A percentile compares a stretch with the other conserved stretches of the same genome.
phyloP scores from a whole-genome alignment of 2,329 filamentous ascomycete genomes.

The Bipolaris oryzae region DNA sequence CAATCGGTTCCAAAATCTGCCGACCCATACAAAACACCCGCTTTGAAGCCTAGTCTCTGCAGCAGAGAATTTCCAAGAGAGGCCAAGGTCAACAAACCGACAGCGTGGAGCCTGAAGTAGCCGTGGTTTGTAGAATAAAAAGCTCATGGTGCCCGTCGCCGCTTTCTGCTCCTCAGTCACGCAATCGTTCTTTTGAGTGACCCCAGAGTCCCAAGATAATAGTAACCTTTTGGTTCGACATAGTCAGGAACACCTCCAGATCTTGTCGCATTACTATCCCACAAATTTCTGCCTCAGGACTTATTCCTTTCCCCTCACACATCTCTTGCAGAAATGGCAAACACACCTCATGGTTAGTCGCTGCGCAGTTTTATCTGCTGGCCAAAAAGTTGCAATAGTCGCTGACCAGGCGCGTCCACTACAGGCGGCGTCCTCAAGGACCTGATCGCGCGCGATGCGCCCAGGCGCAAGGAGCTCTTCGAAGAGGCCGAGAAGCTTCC shows the following conservation, averaged over 20 bases:
- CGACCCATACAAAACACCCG: constrained; percentile 35
- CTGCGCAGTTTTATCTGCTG: background rate
- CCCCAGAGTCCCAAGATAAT: background rate
- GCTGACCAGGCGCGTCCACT: constrained; percentile 22
- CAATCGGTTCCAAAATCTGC: constrained; percentile 46
- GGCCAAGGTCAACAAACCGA: constrained; percentile 18
- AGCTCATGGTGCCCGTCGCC: constrained; percentile 5
- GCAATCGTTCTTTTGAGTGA: constrained; percentile 10
- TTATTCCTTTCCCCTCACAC: background rate
- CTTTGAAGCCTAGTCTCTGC: constrained; percentile 27
- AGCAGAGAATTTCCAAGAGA: constrained; percentile 15
- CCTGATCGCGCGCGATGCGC: constrained; percentile 89
- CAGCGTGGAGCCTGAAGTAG: constrained; percentile 1
- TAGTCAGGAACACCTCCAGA: constrained; percentile 4
- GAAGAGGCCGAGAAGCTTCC: constrained; percentile 86
- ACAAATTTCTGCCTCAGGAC: background rate
- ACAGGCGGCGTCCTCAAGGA: constrained; percentile 94
- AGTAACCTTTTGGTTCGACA: background rate
- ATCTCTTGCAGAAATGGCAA: constrained; percentile 51
- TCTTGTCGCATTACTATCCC: constrained; percentile 2
- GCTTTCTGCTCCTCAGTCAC: constrained; percentile 11
- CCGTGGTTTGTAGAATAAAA: constrained; percentile 18
- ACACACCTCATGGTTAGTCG: constrained; percentile 57
- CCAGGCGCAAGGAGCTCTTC: constrained; percentile 77
- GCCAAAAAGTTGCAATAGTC: constrained; percentile 3